Conservation (phyloP, 2,329 filamentous ascomycete genomes). For the Beauveria bassiana region DNA sequence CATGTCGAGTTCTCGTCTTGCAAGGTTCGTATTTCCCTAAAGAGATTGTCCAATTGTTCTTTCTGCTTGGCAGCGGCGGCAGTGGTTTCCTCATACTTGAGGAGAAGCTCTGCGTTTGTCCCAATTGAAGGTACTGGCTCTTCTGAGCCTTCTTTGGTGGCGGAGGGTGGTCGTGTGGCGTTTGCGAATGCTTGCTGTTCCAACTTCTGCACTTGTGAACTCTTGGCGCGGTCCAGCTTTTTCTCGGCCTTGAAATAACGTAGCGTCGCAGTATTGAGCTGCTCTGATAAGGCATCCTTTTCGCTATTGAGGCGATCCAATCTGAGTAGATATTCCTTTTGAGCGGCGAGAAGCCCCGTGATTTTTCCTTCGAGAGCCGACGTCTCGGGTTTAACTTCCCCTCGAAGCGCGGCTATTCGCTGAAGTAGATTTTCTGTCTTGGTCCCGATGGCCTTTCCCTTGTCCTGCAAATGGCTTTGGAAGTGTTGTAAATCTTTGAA, state of each 20-base stretch:
- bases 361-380: slow-evolving; percentile 68
- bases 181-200: slow-evolving; percentile 81
- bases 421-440: slow-evolving; percentile 64
- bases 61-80: slow-evolving; percentile 77
- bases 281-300: slow-evolving; percentile 77
- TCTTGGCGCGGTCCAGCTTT: slow-evolving; percentile 83
- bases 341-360: slow-evolving; percentile 64
- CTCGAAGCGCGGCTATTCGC: slow-evolving; percentile 42
- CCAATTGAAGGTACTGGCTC: slow-evolving; percentile 42
- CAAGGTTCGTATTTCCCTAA: slow-evolving; percentile 66
- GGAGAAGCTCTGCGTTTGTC: slow-evolving; percentile 59
- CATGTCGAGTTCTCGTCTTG: slow-evolving; percentile 73
- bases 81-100: slow-evolving; percentile 68
- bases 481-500: slow-evolving; percentile 66
- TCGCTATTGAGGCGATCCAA: slow-evolving; percentile 68
- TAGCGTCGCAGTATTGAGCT: slow-evolving; percentile 79
- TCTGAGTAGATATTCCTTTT: slow-evolving; percentile 74
- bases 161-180: slow-evolving; percentile 41
- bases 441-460: slow-evolving; percentile 67
- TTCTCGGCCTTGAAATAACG: slow-evolving; percentile 95
- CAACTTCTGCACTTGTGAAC: slow-evolving; percentile 80
- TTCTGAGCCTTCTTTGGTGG: slow-evolving; percentile 37
- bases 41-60: slow-evolving; percentile 73
- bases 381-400: slow-evolving; percentile 57
- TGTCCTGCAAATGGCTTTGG: slow-evolving; percentile 69